These are phyloP conservation scores for Zarea fungicola DNA, from an alignment of 2,329 filamentous ascomycete genomes.

Conservation along the genomic window DNA sequence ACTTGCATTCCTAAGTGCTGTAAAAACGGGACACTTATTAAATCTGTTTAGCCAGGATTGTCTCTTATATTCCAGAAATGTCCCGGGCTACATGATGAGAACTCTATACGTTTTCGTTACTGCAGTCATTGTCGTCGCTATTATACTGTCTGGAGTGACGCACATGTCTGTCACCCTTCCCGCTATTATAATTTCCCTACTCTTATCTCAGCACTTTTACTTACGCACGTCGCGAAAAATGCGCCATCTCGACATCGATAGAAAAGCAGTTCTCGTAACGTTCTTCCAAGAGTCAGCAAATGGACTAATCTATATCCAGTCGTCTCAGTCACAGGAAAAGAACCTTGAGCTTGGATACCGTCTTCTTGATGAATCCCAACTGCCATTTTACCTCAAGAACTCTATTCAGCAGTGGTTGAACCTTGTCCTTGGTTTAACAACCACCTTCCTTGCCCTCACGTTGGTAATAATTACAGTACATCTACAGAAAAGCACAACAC, in stretches of 20 bases:
- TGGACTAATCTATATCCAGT: conserved; percentile 26
- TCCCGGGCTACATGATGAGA: background rate
- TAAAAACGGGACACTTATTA: background rate
- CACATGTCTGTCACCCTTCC: conserved; percentile 36
- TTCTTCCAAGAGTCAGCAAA: conserved; percentile 22
- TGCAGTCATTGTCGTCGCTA: background rate
- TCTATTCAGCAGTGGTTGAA: background rate
- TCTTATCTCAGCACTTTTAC: conserved; percentile 24
- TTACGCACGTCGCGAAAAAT: conserved; percentile 26
- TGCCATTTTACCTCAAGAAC: conserved; percentile 25
- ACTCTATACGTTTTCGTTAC: background rate
- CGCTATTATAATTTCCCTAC: conserved; percentile 19
- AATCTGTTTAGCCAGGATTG: background rate
- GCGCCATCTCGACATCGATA: conserved; percentile 18
- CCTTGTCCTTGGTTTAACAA: background rate
- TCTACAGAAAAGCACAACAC: background rate
- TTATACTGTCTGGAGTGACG: background rate
- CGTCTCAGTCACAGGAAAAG: conserved; percentile 24
- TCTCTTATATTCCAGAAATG: background rate
- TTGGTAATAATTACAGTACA: background rate
- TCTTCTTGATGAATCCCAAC: conserved; percentile 29
- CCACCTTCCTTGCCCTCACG: background rate
- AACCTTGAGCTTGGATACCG: conserved; percentile 17
- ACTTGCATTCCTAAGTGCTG: background rate
- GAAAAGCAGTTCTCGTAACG: conserved; percentile 24